Conservation (phyloP, 805 yeast genomes). For the Jamesozyma rosinii region DNA sequence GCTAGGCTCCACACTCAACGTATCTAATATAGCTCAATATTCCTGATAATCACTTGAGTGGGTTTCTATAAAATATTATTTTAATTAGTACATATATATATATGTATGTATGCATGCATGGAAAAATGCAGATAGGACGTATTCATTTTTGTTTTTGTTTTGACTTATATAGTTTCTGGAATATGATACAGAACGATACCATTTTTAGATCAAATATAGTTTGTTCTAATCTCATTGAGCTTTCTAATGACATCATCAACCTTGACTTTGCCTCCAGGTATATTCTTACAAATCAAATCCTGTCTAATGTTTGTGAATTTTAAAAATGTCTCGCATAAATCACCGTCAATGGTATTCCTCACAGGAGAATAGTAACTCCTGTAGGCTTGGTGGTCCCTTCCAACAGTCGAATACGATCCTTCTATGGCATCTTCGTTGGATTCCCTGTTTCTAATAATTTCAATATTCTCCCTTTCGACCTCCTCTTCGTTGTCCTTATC, state of each 20-base stretch:
- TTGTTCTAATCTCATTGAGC: constrained; percentile 25
- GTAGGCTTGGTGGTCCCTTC: constrained; percentile 57
- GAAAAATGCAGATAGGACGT: not conserved
- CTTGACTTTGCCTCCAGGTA: constrained; percentile 26
- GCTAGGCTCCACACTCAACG: constrained; percentile 17
- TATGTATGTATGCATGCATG: not conserved
- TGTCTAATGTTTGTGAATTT: constrained; percentile 18
- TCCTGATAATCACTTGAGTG: too few species aligned
- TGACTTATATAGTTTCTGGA: too few species aligned
- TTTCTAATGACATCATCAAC: constrained; percentile 23
- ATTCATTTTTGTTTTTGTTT: not conserved
- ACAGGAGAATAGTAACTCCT: constrained; percentile 78
- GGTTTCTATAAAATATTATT: too few species aligned
- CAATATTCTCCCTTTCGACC: not conserved
- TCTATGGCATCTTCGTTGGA: constrained; percentile 9
- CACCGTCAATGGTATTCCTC: constrained; percentile 78
- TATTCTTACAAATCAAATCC: constrained; percentile 22
- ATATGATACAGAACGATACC: constrained; percentile 1
- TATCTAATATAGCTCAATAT: constrained; percentile 9
- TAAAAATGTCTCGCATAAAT: constrained; percentile 55
- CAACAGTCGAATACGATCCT: constrained; percentile 38
- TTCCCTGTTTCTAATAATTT: not conserved
- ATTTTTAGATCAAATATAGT: constrained; percentile 11
- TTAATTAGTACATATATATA: not conserved
- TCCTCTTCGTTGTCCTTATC: constrained; percentile 4